Percentiles rank a stretch among this genome's conserved stretches.
phyloP scores from a whole-genome alignment of 2,329 filamentous ascomycete genomes.

The Ophiostoma sp. region DNA sequence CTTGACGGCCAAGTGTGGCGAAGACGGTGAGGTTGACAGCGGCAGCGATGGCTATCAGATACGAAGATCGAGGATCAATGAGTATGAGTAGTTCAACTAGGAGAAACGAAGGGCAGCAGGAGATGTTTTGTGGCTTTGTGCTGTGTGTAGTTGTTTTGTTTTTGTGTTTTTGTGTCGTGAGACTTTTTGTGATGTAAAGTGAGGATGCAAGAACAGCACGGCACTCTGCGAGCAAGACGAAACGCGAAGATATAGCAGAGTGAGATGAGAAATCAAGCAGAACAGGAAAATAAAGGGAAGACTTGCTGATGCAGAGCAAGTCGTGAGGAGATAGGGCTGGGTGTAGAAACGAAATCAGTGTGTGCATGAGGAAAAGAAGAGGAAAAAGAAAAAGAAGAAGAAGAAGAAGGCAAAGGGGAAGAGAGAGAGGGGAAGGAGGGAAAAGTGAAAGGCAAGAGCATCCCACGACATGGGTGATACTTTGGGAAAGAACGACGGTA shows the following conservation, averaged over 20 bases:
- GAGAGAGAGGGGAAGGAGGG: not conserved
- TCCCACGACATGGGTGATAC: not conserved
- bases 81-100: no score
- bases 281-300: not conserved
- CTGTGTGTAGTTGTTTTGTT: not conserved
- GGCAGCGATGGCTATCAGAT: not conserved
- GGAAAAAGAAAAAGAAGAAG: not conserved
- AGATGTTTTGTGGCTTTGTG: not conserved
- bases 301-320: not conserved
- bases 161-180: not conserved
- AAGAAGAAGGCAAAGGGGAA: not conserved
- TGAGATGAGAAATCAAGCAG: not conserved
- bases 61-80: no score
- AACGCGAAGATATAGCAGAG: not conserved
- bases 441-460: not conserved
- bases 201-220: not conserved
- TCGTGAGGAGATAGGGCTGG: no score
- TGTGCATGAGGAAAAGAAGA: not conserved
- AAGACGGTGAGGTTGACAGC: not conserved
- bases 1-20: not conserved
- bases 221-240: not conserved
- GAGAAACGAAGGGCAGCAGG: not conserved
- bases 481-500: no score
- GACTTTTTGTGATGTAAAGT: not conserved
- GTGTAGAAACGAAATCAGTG: no score